Evolutionary conservation across 2,329 filamentous ascomycete species (phyloP).

Genomic region (Sporothrix pallida): DNA sequence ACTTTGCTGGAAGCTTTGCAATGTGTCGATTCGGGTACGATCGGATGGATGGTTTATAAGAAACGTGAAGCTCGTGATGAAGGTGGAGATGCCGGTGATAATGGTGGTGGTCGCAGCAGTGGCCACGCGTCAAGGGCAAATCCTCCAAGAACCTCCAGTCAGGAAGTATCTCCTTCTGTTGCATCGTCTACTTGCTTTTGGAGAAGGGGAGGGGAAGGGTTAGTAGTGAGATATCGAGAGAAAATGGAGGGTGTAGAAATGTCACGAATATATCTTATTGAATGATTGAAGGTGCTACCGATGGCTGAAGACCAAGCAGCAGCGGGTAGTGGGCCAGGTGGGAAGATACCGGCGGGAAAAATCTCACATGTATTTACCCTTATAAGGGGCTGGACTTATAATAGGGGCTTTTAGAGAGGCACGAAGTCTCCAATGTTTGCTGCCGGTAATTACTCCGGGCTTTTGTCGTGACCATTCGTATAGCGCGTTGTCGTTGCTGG

Average conservation of each 20-base stretch:
- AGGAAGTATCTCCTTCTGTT: slow-evolving; percentile 28
- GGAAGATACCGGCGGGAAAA: too few relatives aligned
- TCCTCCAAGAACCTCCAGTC: slow-evolving; percentile 34
- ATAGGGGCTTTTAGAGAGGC: not conserved
- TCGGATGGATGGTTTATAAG: slow-evolving; percentile 13
- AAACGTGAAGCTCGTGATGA: not conserved
- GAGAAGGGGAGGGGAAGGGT: not conserved
- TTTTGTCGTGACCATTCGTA: not conserved
- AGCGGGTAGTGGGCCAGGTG: not conserved
- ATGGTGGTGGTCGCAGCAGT: not conserved
- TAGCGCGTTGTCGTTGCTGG: not conserved
- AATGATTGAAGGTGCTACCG: not conserved
- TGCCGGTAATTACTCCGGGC: too few relatives aligned
- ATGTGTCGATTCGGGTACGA: not conserved
- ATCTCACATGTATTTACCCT: not conserved
- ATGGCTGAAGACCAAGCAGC: not conserved
- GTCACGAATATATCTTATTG: not conserved
- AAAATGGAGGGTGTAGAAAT: not conserved
- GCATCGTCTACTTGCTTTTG: slow-evolving; percentile 28
- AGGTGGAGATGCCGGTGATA: too few relatives aligned
- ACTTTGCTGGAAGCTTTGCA: not conserved
- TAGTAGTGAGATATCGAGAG: not conserved
- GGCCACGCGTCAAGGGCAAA: slow-evolving; percentile 9
- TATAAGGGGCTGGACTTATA: not conserved
- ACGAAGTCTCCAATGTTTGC: not conserved